phyloP scores from a whole-genome alignment of 495 filamentous ascomycete genomes.

The Hypoxylon fuscum region DNA sequence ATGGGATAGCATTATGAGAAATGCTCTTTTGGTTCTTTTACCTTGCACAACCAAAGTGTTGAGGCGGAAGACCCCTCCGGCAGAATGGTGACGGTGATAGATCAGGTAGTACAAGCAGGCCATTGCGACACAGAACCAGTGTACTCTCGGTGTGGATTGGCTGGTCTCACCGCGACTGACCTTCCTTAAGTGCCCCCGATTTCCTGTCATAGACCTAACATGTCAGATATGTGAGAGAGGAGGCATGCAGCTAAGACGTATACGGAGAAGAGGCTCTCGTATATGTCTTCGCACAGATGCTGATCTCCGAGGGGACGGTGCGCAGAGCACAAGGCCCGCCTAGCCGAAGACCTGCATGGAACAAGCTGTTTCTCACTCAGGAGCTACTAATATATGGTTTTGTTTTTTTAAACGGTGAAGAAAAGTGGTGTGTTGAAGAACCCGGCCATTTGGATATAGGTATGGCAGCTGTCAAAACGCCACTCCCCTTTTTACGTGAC shows the following conservation, averaged over 20 bases:
- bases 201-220: conserved; percentile 25
- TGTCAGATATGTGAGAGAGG: conserved; percentile 26
- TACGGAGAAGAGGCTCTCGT: conserved; percentile 15
- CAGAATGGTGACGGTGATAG: conserved; percentile 27
- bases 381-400: conserved; percentile 16
- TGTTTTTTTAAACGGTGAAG: conserved; percentile 24
- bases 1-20: conserved; percentile 13
- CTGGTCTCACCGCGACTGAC: conserved; percentile 36
- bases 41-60: conserved; percentile 14
- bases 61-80: conserved; percentile 16
- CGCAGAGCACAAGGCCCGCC: conserved; percentile 34
- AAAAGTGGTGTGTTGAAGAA: conserved; percentile 8
- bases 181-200: conserved; percentile 28
- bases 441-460: conserved; percentile 11
- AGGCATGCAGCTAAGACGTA: conserved; percentile 26
- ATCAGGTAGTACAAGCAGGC: conserved; percentile 36
- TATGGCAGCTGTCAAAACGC: conserved; percentile 23
- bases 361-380: conserved; percentile 15
- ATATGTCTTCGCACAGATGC: conserved; percentile 24
- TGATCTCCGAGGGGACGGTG: conserved; percentile 19
- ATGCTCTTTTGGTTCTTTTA: conserved; percentile 2
- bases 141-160: conserved; percentile 39
- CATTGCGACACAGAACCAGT: conserved; percentile 26
- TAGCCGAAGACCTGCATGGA: conserved; percentile 34
- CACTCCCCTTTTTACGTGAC: conserved; percentile 6